These are phyloP conservation scores for Hypholoma fasciculare DNA, from an alignment of 768 basidiomycete species.

Conservation along the genomic window DNA sequence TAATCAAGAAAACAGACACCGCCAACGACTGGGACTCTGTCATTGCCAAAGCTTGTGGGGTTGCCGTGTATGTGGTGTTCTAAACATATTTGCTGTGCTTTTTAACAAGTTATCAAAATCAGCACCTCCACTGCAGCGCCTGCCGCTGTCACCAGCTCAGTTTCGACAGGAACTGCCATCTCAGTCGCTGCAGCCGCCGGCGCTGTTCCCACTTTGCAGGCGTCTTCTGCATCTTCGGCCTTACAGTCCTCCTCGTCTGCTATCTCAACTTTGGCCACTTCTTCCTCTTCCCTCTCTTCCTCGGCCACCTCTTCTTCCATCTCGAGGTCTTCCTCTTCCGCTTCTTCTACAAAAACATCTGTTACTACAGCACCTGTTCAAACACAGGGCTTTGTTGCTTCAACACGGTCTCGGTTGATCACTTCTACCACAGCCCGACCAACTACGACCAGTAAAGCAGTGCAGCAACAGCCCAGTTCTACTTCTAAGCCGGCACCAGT, in stretches of 20 bases:
- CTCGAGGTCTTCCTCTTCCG: conserved; percentile 9
- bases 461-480: background rate
- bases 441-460: background rate
- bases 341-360: background rate
- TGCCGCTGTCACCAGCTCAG: conserved; percentile 19
- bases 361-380: background rate
- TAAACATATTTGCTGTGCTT: background rate
- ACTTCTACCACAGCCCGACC: conserved; percentile 2
- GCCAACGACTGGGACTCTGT: conserved; percentile 31
- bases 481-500: background rate
- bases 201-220: conserved; percentile 11
- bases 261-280: conserved; percentile 15
- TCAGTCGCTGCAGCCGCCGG: conserved; percentile 14
- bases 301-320: conserved; percentile 9
- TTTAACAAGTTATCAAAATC: conserved; percentile 8
- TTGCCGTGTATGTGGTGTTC: conserved; percentile 12
- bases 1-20: conserved; percentile 36
- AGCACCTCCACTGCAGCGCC: conserved; percentile 14
- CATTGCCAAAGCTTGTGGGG: conserved; percentile 46
- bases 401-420: background rate
- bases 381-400: conserved; percentile 5
- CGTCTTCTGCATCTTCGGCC: conserved; percentile 14
- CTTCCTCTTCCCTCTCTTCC: conserved; percentile 8
- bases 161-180: conserved; percentile 20
- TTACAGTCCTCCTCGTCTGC: conserved; percentile 21